Percentiles rank a stretch among this genome's conserved stretches.
phyloP scores from a whole-genome alignment of 2,329 filamentous ascomycete species.

The Lasiodiplodia hormozganensis region DNA sequence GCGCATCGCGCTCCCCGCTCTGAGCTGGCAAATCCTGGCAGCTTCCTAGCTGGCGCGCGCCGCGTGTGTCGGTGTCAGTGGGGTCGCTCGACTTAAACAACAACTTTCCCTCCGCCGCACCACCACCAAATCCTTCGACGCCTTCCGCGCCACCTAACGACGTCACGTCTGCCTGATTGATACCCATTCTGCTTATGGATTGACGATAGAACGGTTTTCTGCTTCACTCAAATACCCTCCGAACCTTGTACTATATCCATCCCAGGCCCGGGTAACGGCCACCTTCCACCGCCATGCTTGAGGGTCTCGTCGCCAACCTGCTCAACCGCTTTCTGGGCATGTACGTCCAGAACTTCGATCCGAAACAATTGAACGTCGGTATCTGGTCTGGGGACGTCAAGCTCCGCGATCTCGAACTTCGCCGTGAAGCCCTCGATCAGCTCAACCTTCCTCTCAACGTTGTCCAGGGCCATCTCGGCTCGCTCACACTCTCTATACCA shows the following conservation, averaged over 20 bases:
- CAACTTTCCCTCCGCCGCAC: slow-evolving; percentile 24
- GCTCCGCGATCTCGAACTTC: slow-evolving; percentile 88
- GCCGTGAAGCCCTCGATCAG: slow-evolving; percentile 94
- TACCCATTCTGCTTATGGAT: slow-evolving; percentile 29
- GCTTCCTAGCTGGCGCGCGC: slow-evolving; percentile 17
- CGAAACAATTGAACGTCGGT: slow-evolving; percentile 95
- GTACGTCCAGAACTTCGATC: slow-evolving; percentile 99
- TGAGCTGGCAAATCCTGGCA: slow-evolving; percentile 9
- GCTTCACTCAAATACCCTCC: slow-evolving; percentile 8
- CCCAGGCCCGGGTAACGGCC: slow-evolving; percentile 78
- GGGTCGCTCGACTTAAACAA: slow-evolving; percentile 6
- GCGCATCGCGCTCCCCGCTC: slow-evolving; percentile 10
- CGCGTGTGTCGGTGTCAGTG: slow-evolving; percentile 23
- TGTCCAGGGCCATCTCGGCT: slow-evolving; percentile 89
- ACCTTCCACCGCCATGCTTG: slow-evolving; percentile 76
- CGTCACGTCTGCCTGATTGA: slow-evolving; percentile 29
- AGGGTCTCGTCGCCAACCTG: slow-evolving; percentile 94
- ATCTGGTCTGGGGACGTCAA: slow-evolving; percentile 99
- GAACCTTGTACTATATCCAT: slow-evolving; percentile 24
- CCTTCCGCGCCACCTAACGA: slow-evolving; percentile 27
- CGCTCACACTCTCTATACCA: slow-evolving; percentile 90
- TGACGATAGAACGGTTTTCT: slow-evolving; percentile 22
- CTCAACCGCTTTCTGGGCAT: slow-evolving; percentile 99
- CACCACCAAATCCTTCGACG: slow-evolving; percentile 23
- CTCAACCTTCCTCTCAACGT: slow-evolving; percentile 96